phyloP scores from a whole-genome alignment of 2,329 filamentous ascomycete species.

The Calycina marina region DNA sequence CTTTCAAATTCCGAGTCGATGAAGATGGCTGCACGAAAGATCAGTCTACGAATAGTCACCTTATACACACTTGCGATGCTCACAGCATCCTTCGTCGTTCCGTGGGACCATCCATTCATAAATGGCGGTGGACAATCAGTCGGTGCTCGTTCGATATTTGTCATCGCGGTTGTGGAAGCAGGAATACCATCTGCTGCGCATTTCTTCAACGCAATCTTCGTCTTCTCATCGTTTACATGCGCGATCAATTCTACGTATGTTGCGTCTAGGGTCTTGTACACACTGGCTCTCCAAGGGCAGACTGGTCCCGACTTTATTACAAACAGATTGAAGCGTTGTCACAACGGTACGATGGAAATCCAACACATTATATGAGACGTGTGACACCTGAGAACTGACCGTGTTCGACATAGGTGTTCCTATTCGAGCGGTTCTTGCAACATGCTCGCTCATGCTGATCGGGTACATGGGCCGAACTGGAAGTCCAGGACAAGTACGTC shows the following conservation, averaged over 20 bases:
- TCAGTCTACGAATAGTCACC: conserved; percentile 24
- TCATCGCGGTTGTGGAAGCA: conserved; percentile 25
- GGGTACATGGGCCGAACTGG: conserved; percentile 26
- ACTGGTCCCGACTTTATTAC: conserved; percentile 28
- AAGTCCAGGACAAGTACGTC: conserved; percentile 23
- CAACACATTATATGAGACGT: too few species aligned
- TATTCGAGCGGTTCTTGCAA: conserved; percentile 24
- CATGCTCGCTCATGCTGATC: conserved; percentile 25
- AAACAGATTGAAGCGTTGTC: conserved; percentile 22
- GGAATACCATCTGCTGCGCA: conserved; percentile 24
- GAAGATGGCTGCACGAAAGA: conserved; percentile 27
- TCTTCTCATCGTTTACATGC: conserved; percentile 25
- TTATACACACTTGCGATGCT: conserved; percentile 17
- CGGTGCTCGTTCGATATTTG: conserved; percentile 23
- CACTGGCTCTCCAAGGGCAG: conserved; percentile 24
- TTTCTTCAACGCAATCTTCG: conserved; percentile 26
- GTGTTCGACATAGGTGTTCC: too few species aligned
- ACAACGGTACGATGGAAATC: too few species aligned
- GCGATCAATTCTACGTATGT: conserved; percentile 26
- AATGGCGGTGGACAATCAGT: conserved; percentile 26
- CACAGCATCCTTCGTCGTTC: conserved; percentile 22
- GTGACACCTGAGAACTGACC: too few species aligned
- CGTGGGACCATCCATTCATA: conserved; percentile 25
- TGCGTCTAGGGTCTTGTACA: conserved; percentile 24
- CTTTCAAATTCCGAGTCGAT: conserved; percentile 24